Conservation (phyloP, 2,329 filamentous ascomycete species). For the Acrocalymma vagum region DNA sequence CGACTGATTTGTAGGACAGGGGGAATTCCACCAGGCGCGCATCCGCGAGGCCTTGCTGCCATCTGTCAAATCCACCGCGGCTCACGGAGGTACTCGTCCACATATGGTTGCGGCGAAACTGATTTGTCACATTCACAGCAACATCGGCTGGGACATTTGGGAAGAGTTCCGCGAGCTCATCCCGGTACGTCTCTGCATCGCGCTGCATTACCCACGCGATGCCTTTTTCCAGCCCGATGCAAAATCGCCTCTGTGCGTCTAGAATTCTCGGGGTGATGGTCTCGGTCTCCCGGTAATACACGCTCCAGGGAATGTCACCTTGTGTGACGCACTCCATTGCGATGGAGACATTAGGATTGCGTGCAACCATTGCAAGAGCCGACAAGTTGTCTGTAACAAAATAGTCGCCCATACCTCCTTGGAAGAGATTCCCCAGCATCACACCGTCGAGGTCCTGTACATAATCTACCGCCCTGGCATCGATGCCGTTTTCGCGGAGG, state of each 20-base stretch:
- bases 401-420: slow-evolving; percentile 27
- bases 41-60: slow-evolving; percentile 22
- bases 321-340: slow-evolving; percentile 20
- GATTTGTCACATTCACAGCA: slow-evolving; percentile 16
- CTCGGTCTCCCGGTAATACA: slow-evolving; percentile 23
- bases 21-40: slow-evolving; percentile 17
- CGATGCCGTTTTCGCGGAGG: slow-evolving; percentile 24
- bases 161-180: slow-evolving; percentile 20
- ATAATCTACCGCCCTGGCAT: slow-evolving; percentile 18
- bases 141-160: slow-evolving; percentile 16
- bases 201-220: slow-evolving; percentile 16
- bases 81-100: slow-evolving; percentile 15
- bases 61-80: slow-evolving; percentile 21
- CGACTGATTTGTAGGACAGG: slow-evolving; percentile 17
- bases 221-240: slow-evolving; percentile 18
- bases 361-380: slow-evolving; percentile 16
- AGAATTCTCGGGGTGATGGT: slow-evolving; percentile 15
- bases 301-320: slow-evolving; percentile 25
- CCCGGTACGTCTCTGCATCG: slow-evolving; percentile 15
- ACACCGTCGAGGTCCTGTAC: slow-evolving; percentile 26
- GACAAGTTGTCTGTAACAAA: slow-evolving; percentile 26
- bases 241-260: slow-evolving; percentile 21
- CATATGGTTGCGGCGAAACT: slow-evolving; percentile 18
- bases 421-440: slow-evolving; percentile 26
- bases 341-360: slow-evolving; percentile 20